Evolutionary conservation across 2,329 filamentous ascomycete genomes (phyloP), one percentile per base, ranked within the genome.

Genomic region (Sphaerulina populicola): DNA sequence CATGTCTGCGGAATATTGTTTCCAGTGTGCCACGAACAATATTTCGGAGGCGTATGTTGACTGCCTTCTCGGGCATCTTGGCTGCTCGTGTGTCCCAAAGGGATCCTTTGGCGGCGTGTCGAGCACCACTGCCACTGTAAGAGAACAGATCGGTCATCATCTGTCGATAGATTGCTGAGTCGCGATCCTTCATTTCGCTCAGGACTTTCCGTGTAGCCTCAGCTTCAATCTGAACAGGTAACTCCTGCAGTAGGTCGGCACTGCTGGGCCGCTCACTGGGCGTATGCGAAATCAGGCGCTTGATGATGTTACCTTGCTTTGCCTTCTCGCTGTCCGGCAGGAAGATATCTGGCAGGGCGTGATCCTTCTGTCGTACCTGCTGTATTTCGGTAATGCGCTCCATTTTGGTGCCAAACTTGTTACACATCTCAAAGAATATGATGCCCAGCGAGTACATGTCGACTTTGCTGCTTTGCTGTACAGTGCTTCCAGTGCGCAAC

Each of bases 381-480:
- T 84, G 78, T 27, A 96, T 74, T 3, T 90, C 75, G 37, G 76
- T 71, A 54, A 79, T 77, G 37, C 81, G 73, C 62, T 85, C 82
- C 78, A 83, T 83, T 2, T 72, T 74, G 0, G 81, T 84, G 14
- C 72, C 72, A 40, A 84, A 69, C 3, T 77, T 71, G 58, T 80
- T 75, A 63, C 86, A 94, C 93, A 98, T 98, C 69, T 98, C 93
- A 60, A 96, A 97, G 71, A 98, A 94, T 51, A 98, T 97, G 57
- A 98, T 86, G 0, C 93, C 93, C 38, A 98, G 76, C 0, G 91
- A 96, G 66, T 93, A 98, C 91, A 98, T 97, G 78, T 98, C 93
- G 1, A 97, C 90, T 68, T 96, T 97, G 51, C 88, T 83, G 53
- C 87, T 94, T 66, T 97, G 97, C 55, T 83, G 83, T 3, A 85